Base-by-base conservation (phyloP, 768 basidiomycete species). In the Termitomyces heimii region DNA sequence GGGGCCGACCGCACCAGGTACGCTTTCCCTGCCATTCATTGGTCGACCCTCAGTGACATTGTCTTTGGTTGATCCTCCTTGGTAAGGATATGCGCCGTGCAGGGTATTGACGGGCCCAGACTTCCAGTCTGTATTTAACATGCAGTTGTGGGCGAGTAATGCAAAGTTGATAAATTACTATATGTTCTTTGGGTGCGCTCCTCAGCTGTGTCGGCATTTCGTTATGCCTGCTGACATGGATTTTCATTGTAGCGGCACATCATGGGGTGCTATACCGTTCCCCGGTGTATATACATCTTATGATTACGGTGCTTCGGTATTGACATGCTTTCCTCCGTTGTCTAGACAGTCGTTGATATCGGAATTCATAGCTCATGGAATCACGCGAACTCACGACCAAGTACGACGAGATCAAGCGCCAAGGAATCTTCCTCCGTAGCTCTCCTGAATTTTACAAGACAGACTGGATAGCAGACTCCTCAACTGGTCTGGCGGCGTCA, bases 121-220 rank as follows among this genome's bases (percentile, higher is more conserved):
- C 63, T 92, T 91, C 70, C 78, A 85, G 69, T 86, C 83, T 42
- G 92, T 93, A 6, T 93, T 92, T 70, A 83, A 94, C 63, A 77
- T 83, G 56, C 75, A 88, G 53, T 75, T 90, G 45, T 91, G 87
- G 86, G 89, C 91, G 10, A 79, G 81, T 49, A 93, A 92, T 69
- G 88, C 83, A 1, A 94, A 92, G 65, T 64, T 94, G 45, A 83
- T 92, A 57, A 91, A 82, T 63, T 89, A 88, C 60, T 94, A 94
- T 70, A 93, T 94, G 92, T 62, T 91, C 54, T 91, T 84, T 63
- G 90, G 87, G 87, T 87, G 66, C 58, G 72, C 26, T 46, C 3
- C n/a, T 55, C 42, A 2, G 52, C 16, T 50, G 13, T 40, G 31
- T 31, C 0, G 49, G 1, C 12, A n/a, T 29, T 45, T 37, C 49